A percentile compares a stretch with the other conserved stretches of the same genome.
Evolutionary conservation across 805 yeast species (phyloP).

Genomic region (Lipomyces orientalis): DNA sequence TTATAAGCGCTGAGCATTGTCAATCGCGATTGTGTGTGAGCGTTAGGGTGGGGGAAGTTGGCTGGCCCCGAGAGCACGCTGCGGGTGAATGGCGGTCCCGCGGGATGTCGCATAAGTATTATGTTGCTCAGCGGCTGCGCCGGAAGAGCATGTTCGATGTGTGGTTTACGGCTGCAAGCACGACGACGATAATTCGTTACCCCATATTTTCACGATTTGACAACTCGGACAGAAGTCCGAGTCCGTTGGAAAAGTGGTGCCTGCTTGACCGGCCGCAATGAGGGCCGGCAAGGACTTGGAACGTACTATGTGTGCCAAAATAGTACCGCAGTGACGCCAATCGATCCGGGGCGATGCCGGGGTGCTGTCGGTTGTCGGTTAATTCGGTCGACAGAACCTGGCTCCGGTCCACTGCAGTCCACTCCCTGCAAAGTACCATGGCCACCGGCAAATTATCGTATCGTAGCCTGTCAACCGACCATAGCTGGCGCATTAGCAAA

Average conservation of each 20-base stretch:
- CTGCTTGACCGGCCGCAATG: neutral
- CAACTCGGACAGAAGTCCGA: neutral
- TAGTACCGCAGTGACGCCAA: neutral
- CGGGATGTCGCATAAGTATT: neutral
- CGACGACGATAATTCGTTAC: neutral
- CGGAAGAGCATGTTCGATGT: neutral
- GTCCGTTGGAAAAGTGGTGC: neutral
- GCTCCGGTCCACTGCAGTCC: too few relatives aligned
- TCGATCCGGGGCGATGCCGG: neutral
- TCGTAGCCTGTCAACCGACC: too few relatives aligned
- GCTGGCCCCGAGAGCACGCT: too few relatives aligned
- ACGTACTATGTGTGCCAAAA: neutral
- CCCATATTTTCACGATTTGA: neutral
- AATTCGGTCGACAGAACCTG: neutral
- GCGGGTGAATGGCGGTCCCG: neutral
- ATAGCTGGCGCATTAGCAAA: too few relatives aligned
- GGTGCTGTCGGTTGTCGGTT: neutral
- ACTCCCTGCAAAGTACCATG: too few relatives aligned
- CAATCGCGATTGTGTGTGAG: neutral
- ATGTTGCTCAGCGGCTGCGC: neutral
- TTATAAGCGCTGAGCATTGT: neutral
- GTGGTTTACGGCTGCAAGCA: neutral
- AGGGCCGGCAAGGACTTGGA: too few relatives aligned
- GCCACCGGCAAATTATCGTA: too few relatives aligned
- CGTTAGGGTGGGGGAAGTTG: neutral